phyloP scores from a whole-genome alignment of 2,329 filamentous ascomycete genomes.

The Knufia fluminis region DNA sequence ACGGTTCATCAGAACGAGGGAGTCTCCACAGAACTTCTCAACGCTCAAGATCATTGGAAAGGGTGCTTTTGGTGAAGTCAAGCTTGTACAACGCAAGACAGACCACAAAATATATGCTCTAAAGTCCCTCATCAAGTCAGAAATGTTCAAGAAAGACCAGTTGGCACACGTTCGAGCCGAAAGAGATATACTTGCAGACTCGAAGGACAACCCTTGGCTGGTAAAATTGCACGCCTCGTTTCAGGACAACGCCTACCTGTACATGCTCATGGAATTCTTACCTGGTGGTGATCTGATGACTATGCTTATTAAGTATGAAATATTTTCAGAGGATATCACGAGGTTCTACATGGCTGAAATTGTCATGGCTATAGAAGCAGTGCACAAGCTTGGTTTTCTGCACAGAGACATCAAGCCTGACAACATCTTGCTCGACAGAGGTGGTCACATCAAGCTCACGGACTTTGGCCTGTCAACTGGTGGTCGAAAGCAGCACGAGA shows the following conservation, averaged over 20 bases:
- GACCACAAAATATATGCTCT: slow-evolving; percentile 97
- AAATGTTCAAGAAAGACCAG: slow-evolving; percentile 99
- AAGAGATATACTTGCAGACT: slow-evolving; percentile 93
- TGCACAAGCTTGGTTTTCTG: slow-evolving; percentile 95
- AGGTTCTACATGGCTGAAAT: slow-evolving; percentile 99
- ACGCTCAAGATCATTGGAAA: slow-evolving; percentile 98
- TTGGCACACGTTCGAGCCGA: slow-evolving; percentile 94
- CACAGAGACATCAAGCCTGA: slow-evolving; percentile 99
- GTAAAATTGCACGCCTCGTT: slow-evolving; percentile 98
- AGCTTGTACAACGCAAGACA: slow-evolving; percentile 90
- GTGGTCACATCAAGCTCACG: slow-evolving; percentile 94
- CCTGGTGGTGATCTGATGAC: slow-evolving; percentile 98
- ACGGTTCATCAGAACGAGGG: slow-evolving; percentile 85
- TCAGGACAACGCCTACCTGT: slow-evolving; percentile 90
- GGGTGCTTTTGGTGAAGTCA: slow-evolving; percentile 96
- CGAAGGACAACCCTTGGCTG: slow-evolving; percentile 94
- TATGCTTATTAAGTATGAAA: slow-evolving; percentile 99
- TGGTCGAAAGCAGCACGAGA: slow-evolving; percentile 95
- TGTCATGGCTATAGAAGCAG: slow-evolving; percentile 93
- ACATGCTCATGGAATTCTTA: slow-evolving; percentile 99
- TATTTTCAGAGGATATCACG: slow-evolving; percentile 97
- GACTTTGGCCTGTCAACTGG: slow-evolving; percentile 97
- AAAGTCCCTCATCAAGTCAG: slow-evolving; percentile 96
- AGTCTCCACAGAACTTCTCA: slow-evolving; percentile 87
- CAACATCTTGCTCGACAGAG: slow-evolving; percentile 91